A percentile compares a stretch with the other conserved stretches of the same genome.
Evolutionary conservation across 1,284 basidiomycete genomes (phyloP).

Genomic region (Boletus sp.): DNA sequence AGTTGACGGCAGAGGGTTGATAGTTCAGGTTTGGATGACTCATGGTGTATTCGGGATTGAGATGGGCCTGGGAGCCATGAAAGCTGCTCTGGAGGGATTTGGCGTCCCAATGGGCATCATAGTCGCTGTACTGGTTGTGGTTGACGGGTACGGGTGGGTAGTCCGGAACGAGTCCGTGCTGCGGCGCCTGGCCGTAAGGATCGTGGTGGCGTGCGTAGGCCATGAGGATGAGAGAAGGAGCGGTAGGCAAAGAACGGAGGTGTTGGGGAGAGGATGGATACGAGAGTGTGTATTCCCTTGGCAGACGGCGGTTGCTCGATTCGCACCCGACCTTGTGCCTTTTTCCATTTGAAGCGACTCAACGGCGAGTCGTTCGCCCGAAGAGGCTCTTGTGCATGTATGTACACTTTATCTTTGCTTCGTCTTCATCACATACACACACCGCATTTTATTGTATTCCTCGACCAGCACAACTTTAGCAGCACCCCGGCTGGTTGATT

Average conservation of each 20-base stretch:
- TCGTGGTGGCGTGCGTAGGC: slow-evolving; percentile 51
- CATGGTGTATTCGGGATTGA: slow-evolving; percentile 59
- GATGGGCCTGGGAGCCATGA: slow-evolving; percentile 66
- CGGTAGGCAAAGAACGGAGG: neutral
- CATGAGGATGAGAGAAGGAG: slow-evolving; percentile 35
- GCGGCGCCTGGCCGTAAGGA: slow-evolving; percentile 30
- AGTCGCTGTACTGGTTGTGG: slow-evolving; percentile 34
- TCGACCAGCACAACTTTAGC: too few species aligned
- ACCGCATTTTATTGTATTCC: too few species aligned
- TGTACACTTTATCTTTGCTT: too few species aligned
- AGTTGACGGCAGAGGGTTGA: slow-evolving; percentile 42
- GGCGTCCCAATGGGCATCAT: slow-evolving; percentile 57
- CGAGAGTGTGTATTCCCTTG: too few species aligned
- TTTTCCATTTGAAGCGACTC: too few species aligned
- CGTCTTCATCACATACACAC: too few species aligned
- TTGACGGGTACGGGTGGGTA: slow-evolving; percentile 32
- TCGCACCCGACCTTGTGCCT: too few species aligned
- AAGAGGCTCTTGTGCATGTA: too few species aligned
- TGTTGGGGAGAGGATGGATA: neutral
- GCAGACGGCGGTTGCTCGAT: too few species aligned
- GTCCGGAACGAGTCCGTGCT: slow-evolving; percentile 36
- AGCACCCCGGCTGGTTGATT: slow-evolving; percentile 3
- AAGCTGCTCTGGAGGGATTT: slow-evolving; percentile 60
- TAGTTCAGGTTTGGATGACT: slow-evolving; percentile 42
- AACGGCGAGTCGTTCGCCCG: too few species aligned